Evolutionary conservation across 306 rosid species (phyloP), one percentile per base, ranked within the genome.

Genomic region (Phaseolus lunatus): DNA sequence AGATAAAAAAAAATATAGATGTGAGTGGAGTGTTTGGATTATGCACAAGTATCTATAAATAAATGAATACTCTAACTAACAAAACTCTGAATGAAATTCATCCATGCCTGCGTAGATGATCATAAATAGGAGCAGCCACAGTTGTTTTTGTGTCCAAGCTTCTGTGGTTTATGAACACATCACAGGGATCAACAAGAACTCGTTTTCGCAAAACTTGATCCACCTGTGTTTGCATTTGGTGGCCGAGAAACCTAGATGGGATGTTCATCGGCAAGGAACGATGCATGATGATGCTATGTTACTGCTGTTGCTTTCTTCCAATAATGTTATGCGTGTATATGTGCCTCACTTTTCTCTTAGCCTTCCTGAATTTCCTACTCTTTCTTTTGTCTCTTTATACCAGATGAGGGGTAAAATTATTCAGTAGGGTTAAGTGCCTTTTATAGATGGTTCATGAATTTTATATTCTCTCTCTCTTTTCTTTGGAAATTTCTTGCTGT

Each of bases 151-250:
- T 91, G 84, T 91, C 96, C 1, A 82, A 62, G 20, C 94, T 84
- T 71, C 92, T 76, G 2, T 89, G 94, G 50, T 82, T 89, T 5
- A 91, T 84, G 90, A 91, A 91, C 19, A 91, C 92, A 3, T 89
- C 92, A 9, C 86, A 89, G 19, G 79, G 78, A 7, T 75, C 77
- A 5, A n/a, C 29, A 4, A 19, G 1, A 65, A 44, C 48, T 0
- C 68, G 70, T 37, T 72, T 77, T 14, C 82, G 35, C 37, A 79
- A 1, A 23, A 23, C 5, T n/a, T 52, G 81, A 16, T 65, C 39
- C 52, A n/a, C 23, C 19, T 31, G 24, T 29, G 67, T 75, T 57
- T 24, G 66, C 47, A 27, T 80, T 19, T 69, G 81, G 3, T 53
- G 85, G 67, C 69, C 44, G n/a, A 75, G 48, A 37, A 76, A 71